Base-by-base conservation (phyloP, 2,329 filamentous ascomycete genomes). In the Trichophyton schoenleinii region DNA sequence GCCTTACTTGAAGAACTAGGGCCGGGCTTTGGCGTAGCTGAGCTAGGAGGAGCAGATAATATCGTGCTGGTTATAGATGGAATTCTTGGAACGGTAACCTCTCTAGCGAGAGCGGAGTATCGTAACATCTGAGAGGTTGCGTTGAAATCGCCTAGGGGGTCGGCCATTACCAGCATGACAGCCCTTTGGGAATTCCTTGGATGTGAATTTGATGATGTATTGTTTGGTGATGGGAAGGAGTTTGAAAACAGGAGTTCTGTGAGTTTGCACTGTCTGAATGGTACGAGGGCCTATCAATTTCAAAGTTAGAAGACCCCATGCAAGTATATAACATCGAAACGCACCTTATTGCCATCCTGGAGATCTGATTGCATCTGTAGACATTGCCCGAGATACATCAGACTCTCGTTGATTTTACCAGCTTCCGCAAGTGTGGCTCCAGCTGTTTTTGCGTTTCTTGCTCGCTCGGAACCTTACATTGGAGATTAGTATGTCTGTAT, bases 371-470 rank as follows among this genome's bases (percentile, higher is more conserved):
- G 92, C 81, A 96, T 92, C 71, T 97, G 92, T 68, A 99, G 81
- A 71, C 94, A 99, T 70, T 97, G 94, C 0, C 94, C 94, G 1
- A 99, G 81, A 71, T 96, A 97, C 94, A 99, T 99, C 70, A 99
- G 78, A 70, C 89, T 95, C 74, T 96, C 91, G 70, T 99, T 99
- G 72, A 99, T 99, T 76, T 97, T 97, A 60, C 94, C 94, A 41
- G 92, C 94, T 76, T 99, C 94, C 0, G 88, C 92, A 13, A 99
- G 81, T 0, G 92, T 96, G 3, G 90, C 86, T 11, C 94, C 94
- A 0, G 91, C 88, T 0, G 94, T 97, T 79, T 96, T 96, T 28
- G 94, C 91, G 65, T 94, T 91, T 63, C 91, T 83, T 15, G 92
- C 92, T 63, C 94, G 85, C 75, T 99, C 94, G 64, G 94, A 97